These are phyloP conservation scores for Claviceps pazoutovae DNA, from an alignment of 2,329 filamentous ascomycete species.

Conservation along the genomic window DNA sequence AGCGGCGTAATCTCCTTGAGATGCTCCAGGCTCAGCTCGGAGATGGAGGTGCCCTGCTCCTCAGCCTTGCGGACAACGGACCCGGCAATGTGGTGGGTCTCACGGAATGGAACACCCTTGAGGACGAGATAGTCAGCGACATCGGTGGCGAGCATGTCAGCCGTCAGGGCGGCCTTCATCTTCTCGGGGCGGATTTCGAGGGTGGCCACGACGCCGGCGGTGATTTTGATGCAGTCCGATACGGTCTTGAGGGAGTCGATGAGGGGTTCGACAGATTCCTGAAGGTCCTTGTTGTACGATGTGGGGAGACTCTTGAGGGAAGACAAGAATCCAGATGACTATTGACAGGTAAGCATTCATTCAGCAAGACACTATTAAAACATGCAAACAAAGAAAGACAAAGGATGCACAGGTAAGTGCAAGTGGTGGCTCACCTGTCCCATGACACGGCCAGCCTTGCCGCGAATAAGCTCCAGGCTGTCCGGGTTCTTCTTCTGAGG, in stretches of 20 bases:
- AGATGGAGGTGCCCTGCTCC: conserved; percentile 4
- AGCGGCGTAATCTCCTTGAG: conserved; percentile 4
- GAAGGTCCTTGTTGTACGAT: conserved; percentile 3
- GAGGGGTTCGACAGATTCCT: background rate
- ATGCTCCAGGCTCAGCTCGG: conserved; percentile 2
- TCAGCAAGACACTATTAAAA: background rate
- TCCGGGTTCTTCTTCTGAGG: conserved; percentile 10
- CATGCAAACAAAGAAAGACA: background rate
- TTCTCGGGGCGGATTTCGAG: conserved; percentile 3
- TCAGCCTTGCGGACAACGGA: conserved; percentile 5
- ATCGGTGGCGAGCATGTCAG: conserved; percentile 8
- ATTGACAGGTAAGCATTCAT: background rate
- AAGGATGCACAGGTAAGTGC: background rate
- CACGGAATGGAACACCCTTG: conserved; percentile 6
- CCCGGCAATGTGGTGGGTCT: conserved; percentile 8
- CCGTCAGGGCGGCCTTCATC: conserved; percentile 5
- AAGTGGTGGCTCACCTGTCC: background rate
- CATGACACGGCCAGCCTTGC: background rate
- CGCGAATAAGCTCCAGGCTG: conserved; percentile 11
- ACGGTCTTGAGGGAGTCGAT: conserved; percentile 1
- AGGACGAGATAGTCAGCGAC: conserved; percentile 7
- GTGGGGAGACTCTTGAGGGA: conserved; percentile 2
- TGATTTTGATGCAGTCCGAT: conserved; percentile 1
- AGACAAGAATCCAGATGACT: background rate
- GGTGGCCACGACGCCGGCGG: background rate